Evolutionary conservation across 306 rosid species (phyloP).

Genomic region (Begonia loranthoides): DNA sequence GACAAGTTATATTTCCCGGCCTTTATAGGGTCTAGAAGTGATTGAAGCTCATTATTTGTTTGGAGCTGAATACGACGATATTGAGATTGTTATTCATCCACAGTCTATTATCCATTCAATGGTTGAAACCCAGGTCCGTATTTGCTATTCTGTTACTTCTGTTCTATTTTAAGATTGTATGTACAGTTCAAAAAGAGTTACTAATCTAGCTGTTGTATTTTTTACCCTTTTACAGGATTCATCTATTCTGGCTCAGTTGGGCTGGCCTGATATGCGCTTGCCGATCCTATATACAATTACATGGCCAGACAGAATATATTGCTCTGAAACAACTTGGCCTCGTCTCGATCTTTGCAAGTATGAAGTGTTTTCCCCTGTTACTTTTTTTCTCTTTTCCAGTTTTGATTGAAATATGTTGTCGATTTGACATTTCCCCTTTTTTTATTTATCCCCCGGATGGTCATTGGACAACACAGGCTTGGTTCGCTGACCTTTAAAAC

Average conservation of each 20-base stretch:
- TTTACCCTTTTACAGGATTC: slow-evolving; percentile 56
- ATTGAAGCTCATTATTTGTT: slow-evolving; percentile 96
- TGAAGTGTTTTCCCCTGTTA: slow-evolving; percentile 5
- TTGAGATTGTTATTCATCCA: slow-evolving; percentile 90
- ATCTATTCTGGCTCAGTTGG: slow-evolving; percentile 90
- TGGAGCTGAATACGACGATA: slow-evolving; percentile 86
- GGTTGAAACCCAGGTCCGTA: slow-evolving; percentile 96
- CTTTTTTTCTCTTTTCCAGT: too few relatives aligned
- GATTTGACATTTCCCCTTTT: too few relatives aligned
- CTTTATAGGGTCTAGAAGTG: slow-evolving; percentile 82
- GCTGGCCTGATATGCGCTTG: slow-evolving; percentile 99
- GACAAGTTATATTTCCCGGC: slow-evolving; percentile 5
- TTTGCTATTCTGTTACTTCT: too few relatives aligned
- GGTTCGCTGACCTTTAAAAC: slow-evolving; percentile 83
- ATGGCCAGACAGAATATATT: slow-evolving; percentile 90
- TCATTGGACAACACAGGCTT: slow-evolving; percentile 56
- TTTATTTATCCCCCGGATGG: too few relatives aligned
- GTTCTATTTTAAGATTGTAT: too few relatives aligned
- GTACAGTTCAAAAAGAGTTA: too few relatives aligned
- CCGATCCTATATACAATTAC: slow-evolving; percentile 96
- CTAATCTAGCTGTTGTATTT: not conserved
- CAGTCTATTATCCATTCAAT: slow-evolving; percentile 97
- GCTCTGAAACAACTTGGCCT: slow-evolving; percentile 98
- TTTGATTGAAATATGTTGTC: too few relatives aligned
- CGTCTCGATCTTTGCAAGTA: slow-evolving; percentile 99